These are phyloP conservation scores for Lodderomyces metapsilosis DNA, from an alignment of 1,139 yeast species.

Conservation along the genomic window DNA sequence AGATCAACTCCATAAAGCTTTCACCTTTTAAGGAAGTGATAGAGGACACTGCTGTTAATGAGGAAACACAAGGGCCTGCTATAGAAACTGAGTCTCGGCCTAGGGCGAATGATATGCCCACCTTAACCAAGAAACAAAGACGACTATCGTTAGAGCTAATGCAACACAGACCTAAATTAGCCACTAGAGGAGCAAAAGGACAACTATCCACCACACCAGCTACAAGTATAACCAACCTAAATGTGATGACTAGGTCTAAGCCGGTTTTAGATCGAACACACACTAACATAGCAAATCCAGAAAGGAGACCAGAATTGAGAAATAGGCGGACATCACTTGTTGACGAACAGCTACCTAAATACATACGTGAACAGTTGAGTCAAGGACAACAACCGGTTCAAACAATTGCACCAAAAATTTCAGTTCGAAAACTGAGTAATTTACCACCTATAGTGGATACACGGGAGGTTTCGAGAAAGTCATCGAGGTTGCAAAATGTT, in stretches of 20 bases:
- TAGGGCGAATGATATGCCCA: conserved; percentile 12
- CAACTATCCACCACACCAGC: conserved; percentile 36
- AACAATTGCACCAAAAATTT: conserved; percentile 11
- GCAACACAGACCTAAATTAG: conserved; percentile 17
- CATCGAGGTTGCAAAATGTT: conserved; percentile 33
- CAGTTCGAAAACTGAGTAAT: conserved; percentile 5
- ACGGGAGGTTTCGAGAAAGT: conserved; percentile 13
- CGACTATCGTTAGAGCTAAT: conserved; percentile 35
- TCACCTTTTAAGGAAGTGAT: conserved; percentile 14
- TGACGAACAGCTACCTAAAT: conserved; percentile 39
- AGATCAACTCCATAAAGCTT: conserved; percentile 18
- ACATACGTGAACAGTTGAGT: conserved; percentile 33
- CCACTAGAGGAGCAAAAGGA: conserved; percentile 13
- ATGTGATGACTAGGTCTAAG: conserved; percentile 34
- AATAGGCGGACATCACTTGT: conserved; percentile 35
- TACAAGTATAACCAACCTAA: conserved; percentile 31
- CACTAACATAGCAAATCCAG: background rate
- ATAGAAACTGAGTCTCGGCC: conserved; percentile 1
- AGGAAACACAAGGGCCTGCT: conserved; percentile 2
- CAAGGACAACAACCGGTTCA: conserved; percentile 11
- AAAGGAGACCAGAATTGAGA: conserved; percentile 1
- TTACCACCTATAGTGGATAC: conserved; percentile 8
- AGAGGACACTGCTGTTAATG: conserved; percentile 11
- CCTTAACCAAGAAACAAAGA: conserved; percentile 23
- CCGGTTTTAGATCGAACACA: conserved; percentile 6